Evolutionary conservation across 768 basidiomycete species (phyloP).

Genomic region (Suillus variegatus): DNA sequence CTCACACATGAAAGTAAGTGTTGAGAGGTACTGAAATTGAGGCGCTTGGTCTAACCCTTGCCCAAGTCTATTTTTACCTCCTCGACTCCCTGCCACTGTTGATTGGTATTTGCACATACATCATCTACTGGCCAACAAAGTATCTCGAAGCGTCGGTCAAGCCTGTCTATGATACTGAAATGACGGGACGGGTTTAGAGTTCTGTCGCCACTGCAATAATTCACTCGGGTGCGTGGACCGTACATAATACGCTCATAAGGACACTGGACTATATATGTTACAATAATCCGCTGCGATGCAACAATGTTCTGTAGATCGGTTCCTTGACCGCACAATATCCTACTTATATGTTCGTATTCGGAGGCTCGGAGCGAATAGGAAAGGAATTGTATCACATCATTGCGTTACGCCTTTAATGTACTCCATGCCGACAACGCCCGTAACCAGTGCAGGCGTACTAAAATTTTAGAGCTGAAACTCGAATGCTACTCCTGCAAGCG

Average conservation of each 20-base stretch:
- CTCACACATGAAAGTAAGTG: conserved; percentile 24
- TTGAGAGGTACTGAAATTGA: background rate
- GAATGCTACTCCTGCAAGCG: background rate
- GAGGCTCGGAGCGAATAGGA: conserved; percentile 2
- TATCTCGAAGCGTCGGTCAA: conserved; percentile 17
- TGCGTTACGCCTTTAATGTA: background rate
- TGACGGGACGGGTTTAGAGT: too few species aligned
- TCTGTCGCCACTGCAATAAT: too few species aligned
- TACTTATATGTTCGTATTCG: background rate
- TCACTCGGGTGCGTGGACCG: background rate
- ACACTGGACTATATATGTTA: background rate
- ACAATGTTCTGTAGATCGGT: background rate
- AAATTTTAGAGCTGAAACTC: background rate
- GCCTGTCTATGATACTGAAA: too few species aligned
- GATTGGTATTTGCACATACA: conserved; percentile 25
- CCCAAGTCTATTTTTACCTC: conserved; percentile 29
- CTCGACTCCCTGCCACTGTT: conserved; percentile 32
- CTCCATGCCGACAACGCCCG: background rate
- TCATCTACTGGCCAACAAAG: conserved; percentile 28
- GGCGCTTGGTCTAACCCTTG: background rate
- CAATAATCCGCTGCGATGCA: background rate
- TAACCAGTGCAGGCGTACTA: background rate
- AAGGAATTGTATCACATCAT: background rate
- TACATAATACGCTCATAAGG: background rate
- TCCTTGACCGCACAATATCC: background rate